Evolutionary conservation across 2,329 filamentous ascomycete species (phyloP), one percentile per base, ranked within the genome.

Genomic region (Harringtonia aguacate): DNA sequence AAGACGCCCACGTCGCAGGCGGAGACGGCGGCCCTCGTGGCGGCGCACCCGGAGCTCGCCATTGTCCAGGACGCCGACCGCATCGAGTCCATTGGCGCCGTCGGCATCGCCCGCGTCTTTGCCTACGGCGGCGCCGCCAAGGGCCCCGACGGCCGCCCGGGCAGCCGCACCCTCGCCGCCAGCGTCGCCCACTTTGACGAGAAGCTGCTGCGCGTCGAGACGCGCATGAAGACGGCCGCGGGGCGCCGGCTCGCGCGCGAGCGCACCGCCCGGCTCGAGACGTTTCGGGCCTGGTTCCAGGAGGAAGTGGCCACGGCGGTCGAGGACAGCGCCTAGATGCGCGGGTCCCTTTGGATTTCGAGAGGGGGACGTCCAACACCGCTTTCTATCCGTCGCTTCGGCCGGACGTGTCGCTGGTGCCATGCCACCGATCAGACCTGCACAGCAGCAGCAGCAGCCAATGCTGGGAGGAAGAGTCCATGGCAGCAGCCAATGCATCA

Each of bases 41-140:
- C 58, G 7, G 56, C 64, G 27, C 68, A 84, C 58, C 86, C 86
- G 1, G 86, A 92, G 60, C 67, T 92, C 29, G 88, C 78, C 0
- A 76, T 94, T 39, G 87, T 95, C 28, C 89, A 95, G 64, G 90
- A 95, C 61, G 89, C 89, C 4, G 90, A 95, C 65, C 73, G 89
- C 8, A 68, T 97, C n/a, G 90, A 97, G 63, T 85, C 88, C 4
- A 80, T 95, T 40, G 90, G 89, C 1, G 86, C 85, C 0, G 76
- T 95, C 27, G 90, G 90, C 1, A 81, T 95, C 45, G 89, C 77
- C 3, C 69, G 90, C 36, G 77, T 76, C 34, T 89, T 92, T 59
- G 79, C 82, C 0, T 95, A 79, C 59, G 78, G 83, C 0, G 88
- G 82, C 0, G 81, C 79, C 12, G n/a, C n/a, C n/a, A n/a, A n/a